Percentiles rank a stretch among this genome's conserved stretches.
Conservation (phyloP, 2,329 filamentous ascomycete genomes). For the Hirsutella rhossiliensis region DNA sequence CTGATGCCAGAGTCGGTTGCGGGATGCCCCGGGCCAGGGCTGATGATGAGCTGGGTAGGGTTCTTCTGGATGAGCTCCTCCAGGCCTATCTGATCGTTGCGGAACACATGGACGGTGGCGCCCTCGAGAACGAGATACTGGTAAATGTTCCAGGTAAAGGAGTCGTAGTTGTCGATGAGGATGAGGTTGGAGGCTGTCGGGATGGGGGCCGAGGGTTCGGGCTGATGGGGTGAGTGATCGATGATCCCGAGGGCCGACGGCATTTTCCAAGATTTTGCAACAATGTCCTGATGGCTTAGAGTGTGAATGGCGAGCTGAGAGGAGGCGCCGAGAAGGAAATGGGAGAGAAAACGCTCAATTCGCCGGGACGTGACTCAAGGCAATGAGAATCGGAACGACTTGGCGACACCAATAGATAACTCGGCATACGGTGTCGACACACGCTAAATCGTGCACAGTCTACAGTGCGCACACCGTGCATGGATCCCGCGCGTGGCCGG, state of each 20-base stretch:
- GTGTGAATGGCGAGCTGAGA: too few species aligned
- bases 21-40: constrained; percentile 89
- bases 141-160: constrained; percentile 98
- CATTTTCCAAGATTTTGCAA: constrained; percentile 25
- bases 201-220: constrained; percentile 59
- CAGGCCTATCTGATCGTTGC: constrained; percentile 84
- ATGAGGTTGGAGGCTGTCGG: constrained; percentile 79
- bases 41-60: constrained; percentile 89
- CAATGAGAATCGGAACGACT: too few species aligned
- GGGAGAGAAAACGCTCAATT: too few species aligned
- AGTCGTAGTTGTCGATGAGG: constrained; percentile 98
- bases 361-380: too few species aligned
- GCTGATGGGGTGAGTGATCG: constrained; percentile 82
- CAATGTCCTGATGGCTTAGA: too few species aligned
- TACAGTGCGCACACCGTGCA: too few species aligned
- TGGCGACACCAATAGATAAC: too few species aligned
- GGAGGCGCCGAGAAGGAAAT: too few species aligned
- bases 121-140: constrained; percentile 97
- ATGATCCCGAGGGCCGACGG: constrained; percentile 33
- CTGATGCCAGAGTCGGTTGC: constrained; percentile 85
- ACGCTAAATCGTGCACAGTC: too few species aligned
- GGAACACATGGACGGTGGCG: constrained; percentile 75
- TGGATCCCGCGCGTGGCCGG: too few species aligned
- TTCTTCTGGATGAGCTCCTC: constrained; percentile 73
- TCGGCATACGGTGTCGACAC: too few species aligned